Conservation (phyloP, 2,329 filamentous ascomycete species). For the Aureobasidium sp. region DNA sequence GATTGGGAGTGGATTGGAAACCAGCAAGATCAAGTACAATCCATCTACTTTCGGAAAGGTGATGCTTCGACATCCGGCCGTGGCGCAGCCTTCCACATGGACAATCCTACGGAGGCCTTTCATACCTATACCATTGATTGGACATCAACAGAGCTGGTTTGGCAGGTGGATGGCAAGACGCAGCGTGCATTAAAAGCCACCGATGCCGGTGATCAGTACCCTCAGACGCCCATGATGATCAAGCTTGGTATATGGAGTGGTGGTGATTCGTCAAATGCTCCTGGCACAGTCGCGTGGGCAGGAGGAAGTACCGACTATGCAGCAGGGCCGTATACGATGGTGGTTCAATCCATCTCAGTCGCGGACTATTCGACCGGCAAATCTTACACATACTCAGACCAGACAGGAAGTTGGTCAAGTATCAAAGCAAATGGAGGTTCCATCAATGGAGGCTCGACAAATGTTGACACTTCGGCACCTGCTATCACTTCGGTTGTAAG, state of each 20-base stretch:
- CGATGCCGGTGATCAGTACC: constrained; percentile 72
- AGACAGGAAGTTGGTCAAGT: constrained; percentile 69
- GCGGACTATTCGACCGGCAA: constrained; percentile 91
- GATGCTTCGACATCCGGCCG: constrained; percentile 79
- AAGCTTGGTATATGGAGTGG: constrained; percentile 90
- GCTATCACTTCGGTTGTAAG: constrained; percentile 55
- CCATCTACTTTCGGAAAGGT: constrained; percentile 96
- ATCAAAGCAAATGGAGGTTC: constrained; percentile 74
- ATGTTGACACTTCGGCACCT: constrained; percentile 50
- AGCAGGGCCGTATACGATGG: constrained; percentile 78
- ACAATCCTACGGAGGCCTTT: constrained; percentile 64
- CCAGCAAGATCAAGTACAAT: constrained; percentile 71
- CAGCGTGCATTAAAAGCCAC: constrained; percentile 66
- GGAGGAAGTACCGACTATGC: constrained; percentile 78
- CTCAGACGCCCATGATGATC: constrained; percentile 91
- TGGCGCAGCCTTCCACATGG: constrained; percentile 66
- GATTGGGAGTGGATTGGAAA: constrained; percentile 94
- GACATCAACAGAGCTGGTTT: constrained; percentile 77
- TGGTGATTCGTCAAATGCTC: constrained; percentile 70
- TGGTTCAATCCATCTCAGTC: constrained; percentile 66
- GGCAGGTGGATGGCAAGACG: constrained; percentile 72
- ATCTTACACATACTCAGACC: constrained; percentile 74
- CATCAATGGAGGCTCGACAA: constrained; percentile 51
- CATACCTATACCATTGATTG: constrained; percentile 90
- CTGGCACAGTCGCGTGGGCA: constrained; percentile 85